Percentiles rank a stretch among this genome's conserved stretches.
These are phyloP conservation scores for Lactarius hatsudake DNA, from an alignment of 768 basidiomycete species.

Conservation along the genomic window DNA sequence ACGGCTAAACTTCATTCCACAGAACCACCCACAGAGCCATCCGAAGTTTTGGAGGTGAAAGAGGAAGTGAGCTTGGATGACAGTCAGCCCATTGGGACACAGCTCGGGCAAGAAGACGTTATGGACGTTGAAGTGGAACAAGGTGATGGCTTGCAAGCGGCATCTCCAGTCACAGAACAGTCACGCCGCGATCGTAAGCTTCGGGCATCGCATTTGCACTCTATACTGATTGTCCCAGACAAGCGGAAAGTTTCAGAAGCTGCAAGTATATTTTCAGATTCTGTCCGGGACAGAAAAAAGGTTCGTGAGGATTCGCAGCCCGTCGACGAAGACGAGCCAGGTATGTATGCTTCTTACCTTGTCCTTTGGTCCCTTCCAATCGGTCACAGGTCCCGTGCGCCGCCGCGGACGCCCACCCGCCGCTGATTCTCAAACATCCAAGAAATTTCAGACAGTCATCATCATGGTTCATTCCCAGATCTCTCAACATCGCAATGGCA, in stretches of 20 bases:
- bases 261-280: slow-evolving; percentile 43
- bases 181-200: slow-evolving; percentile 25
- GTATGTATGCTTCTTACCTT: slow-evolving; percentile 17
- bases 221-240: slow-evolving; percentile 37
- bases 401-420: slow-evolving; percentile 29
- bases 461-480: slow-evolving; percentile 78
- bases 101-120: not conserved
- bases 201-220: not conserved
- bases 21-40: slow-evolving; percentile 13
- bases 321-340: slow-evolving; percentile 60
- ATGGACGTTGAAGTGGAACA: slow-evolving; percentile 16
- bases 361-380: not conserved
- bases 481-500: slow-evolving; percentile 81
- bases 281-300: slow-evolving; percentile 53
- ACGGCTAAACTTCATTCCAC: not conserved
- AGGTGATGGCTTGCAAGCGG: not conserved
- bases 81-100: not conserved
- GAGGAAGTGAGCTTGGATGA: not conserved
- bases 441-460: slow-evolving; percentile 82
- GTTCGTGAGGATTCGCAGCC: slow-evolving; percentile 66
- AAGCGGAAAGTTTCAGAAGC: slow-evolving; percentile 64
- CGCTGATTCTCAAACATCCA: slow-evolving; percentile 39
- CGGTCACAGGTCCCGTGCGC: slow-evolving; percentile 23
- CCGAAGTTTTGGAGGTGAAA: not conserved
- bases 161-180: slow-evolving; percentile 14